Evolutionary conservation across 2,329 filamentous ascomycete genomes (phyloP).

Genomic region (Dactylonectria macrodidyma): DNA sequence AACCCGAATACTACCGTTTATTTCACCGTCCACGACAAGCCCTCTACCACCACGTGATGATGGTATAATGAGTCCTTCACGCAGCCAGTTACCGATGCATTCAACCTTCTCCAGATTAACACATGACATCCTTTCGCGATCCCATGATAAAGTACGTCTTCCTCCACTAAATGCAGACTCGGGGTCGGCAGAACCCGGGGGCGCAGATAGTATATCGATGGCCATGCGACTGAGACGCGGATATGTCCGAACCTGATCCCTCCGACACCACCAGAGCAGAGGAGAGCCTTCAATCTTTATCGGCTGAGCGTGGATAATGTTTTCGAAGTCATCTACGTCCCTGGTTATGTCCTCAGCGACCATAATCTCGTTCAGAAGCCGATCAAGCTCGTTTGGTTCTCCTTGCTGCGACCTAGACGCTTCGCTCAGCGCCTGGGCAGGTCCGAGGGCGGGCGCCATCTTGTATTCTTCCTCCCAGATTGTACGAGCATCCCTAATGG

Average conservation of each 20-base stretch:
- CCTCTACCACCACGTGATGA: too few species aligned
- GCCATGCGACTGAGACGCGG: not conserved
- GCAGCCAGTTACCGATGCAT: slow-evolving; percentile 23
- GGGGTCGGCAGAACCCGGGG: slow-evolving; percentile 2
- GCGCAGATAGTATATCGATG: not conserved
- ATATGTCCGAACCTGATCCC: not conserved
- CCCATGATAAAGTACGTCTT: too few species aligned
- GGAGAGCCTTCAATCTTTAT: too few species aligned
- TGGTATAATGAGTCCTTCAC: too few species aligned
- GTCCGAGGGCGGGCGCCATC: not conserved
- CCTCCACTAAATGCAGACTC: slow-evolving; percentile 6
- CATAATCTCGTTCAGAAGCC: not conserved
- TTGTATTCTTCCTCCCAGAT: not conserved
- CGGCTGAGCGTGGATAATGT: not conserved
- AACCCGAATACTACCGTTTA: too few species aligned
- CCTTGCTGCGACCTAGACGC: not conserved
- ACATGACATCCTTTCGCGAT: slow-evolving; percentile 12
- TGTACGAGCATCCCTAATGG: not conserved
- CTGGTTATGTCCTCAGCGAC: not conserved
- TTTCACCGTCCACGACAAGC: too few species aligned
- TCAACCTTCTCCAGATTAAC: slow-evolving; percentile 18
- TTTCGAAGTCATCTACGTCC: not conserved
- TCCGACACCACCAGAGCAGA: not conserved
- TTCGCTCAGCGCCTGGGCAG: not conserved
- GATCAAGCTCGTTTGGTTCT: not conserved